Base-by-base conservation (phyloP, 371 early-diverging fungal genomes). In the Chytridiales sp. region DNA sequence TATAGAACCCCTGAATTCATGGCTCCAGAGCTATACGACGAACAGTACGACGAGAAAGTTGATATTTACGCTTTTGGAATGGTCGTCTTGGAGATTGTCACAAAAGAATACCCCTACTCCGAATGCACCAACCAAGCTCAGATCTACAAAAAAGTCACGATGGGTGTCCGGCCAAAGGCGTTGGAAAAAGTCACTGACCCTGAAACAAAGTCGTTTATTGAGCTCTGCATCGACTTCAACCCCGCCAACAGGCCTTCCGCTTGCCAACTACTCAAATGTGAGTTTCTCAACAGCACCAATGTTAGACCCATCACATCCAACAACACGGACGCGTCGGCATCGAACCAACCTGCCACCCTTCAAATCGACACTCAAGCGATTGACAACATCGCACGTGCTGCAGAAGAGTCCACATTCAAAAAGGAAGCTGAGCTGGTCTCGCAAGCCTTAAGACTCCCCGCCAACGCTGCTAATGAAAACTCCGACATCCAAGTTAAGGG, bases 21-120 rank as follows among this genome's bases (percentile, higher is more conserved):
- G 70, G 73, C 73, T 60, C 79, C 80, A 39, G 79, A 93, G 66
- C 87, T 92, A 82, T 94, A 94, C 61, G 87, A 89, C 53, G 94
- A 92, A 63, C 80, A 84, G 1, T 93, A 94, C 72, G 86, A 78
- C 70, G 92, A 92, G 72, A 89, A 88, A 64, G 90, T 92, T 11
- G 92, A 92, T 59, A 87, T 93, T 30, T 94, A 94, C 73, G 93
- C 95, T n/a, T 94, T 94, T 76, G 95, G 95, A 60, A 93, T 94
- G 93, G 87, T 88, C 66, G 69, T 92, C 15, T 70, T 93, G 24
- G 92, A 93, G 68, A 91, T 92, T 89, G 89, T 83, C 19, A 91
- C 93, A 13, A 87, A 87, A 32, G 89, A 87, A 69, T 90, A 91
- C 70, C 93, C 94, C 17, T 93, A 93, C 70, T 74, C 74, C 44